Percentiles rank a stretch among this genome's conserved stretches.
These are phyloP conservation scores for Suillus decipiens DNA, from an alignment of 768 basidiomycete species.

Conservation along the genomic window DNA sequence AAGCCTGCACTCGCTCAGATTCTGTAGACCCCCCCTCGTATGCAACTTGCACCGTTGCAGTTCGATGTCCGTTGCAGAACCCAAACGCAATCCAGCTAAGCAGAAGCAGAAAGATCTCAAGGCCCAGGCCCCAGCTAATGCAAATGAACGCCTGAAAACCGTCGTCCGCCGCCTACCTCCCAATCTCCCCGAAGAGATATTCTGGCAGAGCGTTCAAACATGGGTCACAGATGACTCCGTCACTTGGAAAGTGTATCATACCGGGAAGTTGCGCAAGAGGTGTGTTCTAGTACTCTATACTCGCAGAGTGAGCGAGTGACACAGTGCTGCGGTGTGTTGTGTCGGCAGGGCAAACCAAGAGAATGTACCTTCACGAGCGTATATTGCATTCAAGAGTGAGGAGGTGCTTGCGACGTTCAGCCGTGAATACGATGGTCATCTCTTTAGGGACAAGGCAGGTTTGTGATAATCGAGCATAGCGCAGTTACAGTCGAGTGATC, in stretches of 20 bases:
- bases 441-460: slow-evolving; percentile 93
- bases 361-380: slow-evolving; percentile 84
- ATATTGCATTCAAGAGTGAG: slow-evolving; percentile 83
- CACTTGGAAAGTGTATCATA: slow-evolving; percentile 64
- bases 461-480: slow-evolving; percentile 21
- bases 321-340: neutral
- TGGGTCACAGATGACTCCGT: slow-evolving; percentile 83
- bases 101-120: slow-evolving; percentile 36
- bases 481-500: slow-evolving; percentile 1
- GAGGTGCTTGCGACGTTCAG: slow-evolving; percentile 75
- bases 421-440: slow-evolving; percentile 85
- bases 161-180: slow-evolving; percentile 88
- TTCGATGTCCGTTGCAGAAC: slow-evolving; percentile 23
- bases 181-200: slow-evolving; percentile 87
- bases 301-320: neutral
- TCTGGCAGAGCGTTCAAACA: slow-evolving; percentile 86
- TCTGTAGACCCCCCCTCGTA: neutral
- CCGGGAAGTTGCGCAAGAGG: slow-evolving; percentile 73
- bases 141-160: slow-evolving; percentile 74
- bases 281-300: slow-evolving; percentile 32
- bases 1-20: neutral
- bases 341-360: slow-evolving; percentile 73
- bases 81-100: slow-evolving; percentile 24
- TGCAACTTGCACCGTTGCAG: slow-evolving; percentile 1
- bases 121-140: slow-evolving; percentile 28